Evolutionary conservation across 306 rosid species (phyloP).

Genomic region (Morella rubra): DNA sequence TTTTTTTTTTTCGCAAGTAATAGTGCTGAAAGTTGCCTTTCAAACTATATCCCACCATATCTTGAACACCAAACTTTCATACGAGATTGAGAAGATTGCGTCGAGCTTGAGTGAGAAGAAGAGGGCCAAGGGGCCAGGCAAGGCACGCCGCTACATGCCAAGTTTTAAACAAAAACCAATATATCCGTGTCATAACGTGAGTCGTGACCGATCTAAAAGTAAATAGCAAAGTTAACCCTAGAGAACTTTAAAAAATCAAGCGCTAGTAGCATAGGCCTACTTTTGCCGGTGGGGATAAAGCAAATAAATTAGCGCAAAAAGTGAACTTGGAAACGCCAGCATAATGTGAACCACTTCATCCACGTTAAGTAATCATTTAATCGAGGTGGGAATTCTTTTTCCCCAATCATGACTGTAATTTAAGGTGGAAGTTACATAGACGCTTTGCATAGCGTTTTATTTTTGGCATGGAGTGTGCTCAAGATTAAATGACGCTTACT

Average conservation of each 20-base stretch:
- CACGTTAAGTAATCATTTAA: conserved; percentile 34
- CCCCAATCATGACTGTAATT: no score
- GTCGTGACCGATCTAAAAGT: conserved; percentile 7
- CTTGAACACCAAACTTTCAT: not conserved
- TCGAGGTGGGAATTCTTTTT: conserved; percentile 17
- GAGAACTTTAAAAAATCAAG: conserved; percentile 25
- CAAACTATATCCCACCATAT: not conserved
- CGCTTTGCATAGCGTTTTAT: no score
- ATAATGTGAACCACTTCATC: conserved; percentile 43
- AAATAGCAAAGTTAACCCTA: conserved; percentile 18
- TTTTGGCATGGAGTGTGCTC: not conserved
- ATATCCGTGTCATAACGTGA: conserved; percentile 8
- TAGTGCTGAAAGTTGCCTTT: not conserved
- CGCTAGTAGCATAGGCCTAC: conserved; percentile 42
- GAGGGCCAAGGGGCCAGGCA: not conserved
- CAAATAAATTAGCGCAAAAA: not conserved
- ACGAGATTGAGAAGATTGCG: not conserved
- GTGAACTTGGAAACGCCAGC: conserved; percentile 14
- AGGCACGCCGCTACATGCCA: conserved; percentile 24
- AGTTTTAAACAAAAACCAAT: conserved; percentile 6
- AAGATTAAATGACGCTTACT: not conserved
- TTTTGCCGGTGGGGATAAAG: not conserved
- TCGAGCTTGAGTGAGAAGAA: not conserved
- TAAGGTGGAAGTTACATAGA: no score
- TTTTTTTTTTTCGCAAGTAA: no score